Base-by-base conservation (phyloP, 2,329 filamentous ascomycete genomes). In the Stachybotrys elegans region DNA sequence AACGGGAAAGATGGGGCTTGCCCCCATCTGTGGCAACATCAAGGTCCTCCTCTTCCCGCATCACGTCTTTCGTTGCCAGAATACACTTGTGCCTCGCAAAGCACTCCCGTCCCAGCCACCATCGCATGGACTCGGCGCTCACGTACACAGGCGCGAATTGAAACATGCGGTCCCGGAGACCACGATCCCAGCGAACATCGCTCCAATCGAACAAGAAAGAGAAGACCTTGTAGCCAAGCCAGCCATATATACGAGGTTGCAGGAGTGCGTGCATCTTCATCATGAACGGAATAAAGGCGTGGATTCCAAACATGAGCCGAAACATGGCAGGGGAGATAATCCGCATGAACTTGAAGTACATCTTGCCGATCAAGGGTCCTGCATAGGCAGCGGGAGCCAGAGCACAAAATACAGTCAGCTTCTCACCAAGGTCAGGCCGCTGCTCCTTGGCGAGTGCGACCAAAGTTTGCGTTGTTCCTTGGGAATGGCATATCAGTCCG, bases 251-350 rank as follows among this genome's bases (percentile, higher is more conserved):
- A 0, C 65, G 68, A 0, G 84, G 72, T 0, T 84, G 79, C 3
- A 95, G 61, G 4, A 83, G 50, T 0, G 65, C 62, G 56, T 93
- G 89, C 75, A 92, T 88, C 6, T 75, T 75, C 83, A 95, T 88
- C 91, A 96, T 96, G 51, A 93, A 73, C 0, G 91, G 91, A 37
- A 97, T 95, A 61, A 96, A 96, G 0, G 88, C 82, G 59, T 95
- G 91, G 32, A 96, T 90, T 14, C 92, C 92, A 59, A 96, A 96
- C 53, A 94, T 78, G 19, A 89, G 58, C 2, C 88, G 76, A 65
- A 95, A 96, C 60, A 89, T 73, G 22, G 66, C 72, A 0, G 88
- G 87, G 1, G 84, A 84, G 42, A 96, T 86, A 41, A 86, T 69
- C 14, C 83, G 79, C 85, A 95, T 92, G 66, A 96, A 92, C 54